Base-by-base conservation (phyloP, 768 basidiomycete genomes). In the Collybia sordida region DNA sequence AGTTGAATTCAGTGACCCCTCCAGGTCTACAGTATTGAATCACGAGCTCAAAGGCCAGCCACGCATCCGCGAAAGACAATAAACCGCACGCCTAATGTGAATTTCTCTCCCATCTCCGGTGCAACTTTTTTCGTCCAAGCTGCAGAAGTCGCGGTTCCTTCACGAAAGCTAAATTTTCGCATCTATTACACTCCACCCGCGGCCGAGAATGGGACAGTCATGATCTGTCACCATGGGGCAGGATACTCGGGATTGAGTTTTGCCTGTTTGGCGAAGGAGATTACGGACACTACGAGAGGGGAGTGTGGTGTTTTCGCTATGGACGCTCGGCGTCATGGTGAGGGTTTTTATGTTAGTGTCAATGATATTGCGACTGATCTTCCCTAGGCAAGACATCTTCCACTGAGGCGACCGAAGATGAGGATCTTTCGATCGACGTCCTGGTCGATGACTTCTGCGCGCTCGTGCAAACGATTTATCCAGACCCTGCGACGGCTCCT, bases 161-260 rank as follows among this genome's bases (percentile, higher is more conserved):
- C 72, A 11, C 73, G 83, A 6, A 72, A 72, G 17, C 80, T 92
- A 4, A 83, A 88, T 42, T 81, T 84, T 57, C 78, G 95, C 24
- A 86, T 84, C 8, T 97, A 98, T 68, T 90, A 95, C 64, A 88
- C 91, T 0, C 80, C 88, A 1, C 83, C 93, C 1, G 74, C 74
- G 42, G 65, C 69, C 24, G 56, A 70, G 17, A 71, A 75, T 45
- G 78, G 75, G 28, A 85, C 88, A 0, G 82, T 96, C 3, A 80
- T 98, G 64, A 78, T 98, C 4, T 95, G 91, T 69, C 94, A 97
- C 60, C 96, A 99, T 58, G 97, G 97, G 1, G 96, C 93, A 0
- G 97, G 97, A 12, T 93, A 93, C 63, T 86, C 88, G 0, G 97
- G 84, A 0, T 72, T 98, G 53, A 90, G 83, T 55, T 99, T 96